Base-by-base conservation (phyloP, 176 grass and related monocot genomes). In the Oryza nivara region DNA sequence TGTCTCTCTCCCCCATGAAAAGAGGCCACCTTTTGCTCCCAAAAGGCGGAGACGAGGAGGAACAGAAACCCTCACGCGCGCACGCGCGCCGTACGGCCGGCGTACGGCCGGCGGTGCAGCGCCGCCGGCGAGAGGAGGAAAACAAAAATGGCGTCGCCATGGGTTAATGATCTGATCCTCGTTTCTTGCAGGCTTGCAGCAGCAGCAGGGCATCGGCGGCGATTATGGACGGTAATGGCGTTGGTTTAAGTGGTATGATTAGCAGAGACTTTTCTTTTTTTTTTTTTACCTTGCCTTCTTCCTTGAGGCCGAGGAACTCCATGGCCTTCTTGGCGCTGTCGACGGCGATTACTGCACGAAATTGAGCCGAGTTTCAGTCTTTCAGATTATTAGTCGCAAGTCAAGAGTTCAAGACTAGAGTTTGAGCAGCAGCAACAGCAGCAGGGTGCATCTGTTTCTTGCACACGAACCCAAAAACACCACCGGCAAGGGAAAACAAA, bases 241-340 rank as follows among this genome's bases (percentile, higher is more conserved):
- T 56, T 19, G 2, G 19, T 56, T 56, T 19, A 19, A 19, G 16
- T 58, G 1, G 1, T 19, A 19, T 20, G 14, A 58, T 32, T 64
- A n/a, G 48, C 22, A 9, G 20, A 7, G 11, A 23, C 17, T 8
- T 1, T 26, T n/a, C n/a, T 25, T 36, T 36, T 8, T 3, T 26
- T 58, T 6, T 36, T 36, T 16, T 82, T 80, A 84, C 72, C 80
- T 90, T 92, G 79, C 89, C 90, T 78, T 88, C 90, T 78, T 88
- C 92, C 85, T 86, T 92, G 11, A 94, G 70, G 20, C 89, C 91
- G 68, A 99, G 97, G 88, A 99, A 63, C 86, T 99, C 93, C 83
- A 99, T 92, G 26, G 97, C 97, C 75, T 96, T 96, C 88, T 90
- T 79, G 44, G 89, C 97, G 78, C 93, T 96, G 82, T 96, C 93